These are phyloP conservation scores for Penicillium decumbens DNA, from an alignment of 2,329 filamentous ascomycete species.

Conservation along the genomic window DNA sequence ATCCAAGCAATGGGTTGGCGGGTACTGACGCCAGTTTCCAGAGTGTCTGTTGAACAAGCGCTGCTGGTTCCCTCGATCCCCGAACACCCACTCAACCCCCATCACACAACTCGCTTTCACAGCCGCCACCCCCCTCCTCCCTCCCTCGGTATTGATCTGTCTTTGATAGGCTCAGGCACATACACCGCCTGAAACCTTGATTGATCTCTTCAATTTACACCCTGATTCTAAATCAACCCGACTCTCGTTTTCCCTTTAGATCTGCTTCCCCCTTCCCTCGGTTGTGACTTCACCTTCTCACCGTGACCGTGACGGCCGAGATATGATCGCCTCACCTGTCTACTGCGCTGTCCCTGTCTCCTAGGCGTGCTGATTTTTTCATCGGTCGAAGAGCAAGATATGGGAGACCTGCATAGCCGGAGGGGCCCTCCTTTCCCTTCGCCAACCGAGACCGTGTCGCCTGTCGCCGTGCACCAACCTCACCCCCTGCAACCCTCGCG, in stretches of 20 bases:
- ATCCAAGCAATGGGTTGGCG: conserved; percentile 23
- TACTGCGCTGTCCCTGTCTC: conserved; percentile 30
- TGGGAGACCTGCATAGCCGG: conserved; percentile 37
- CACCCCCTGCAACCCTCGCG: conserved; percentile 25
- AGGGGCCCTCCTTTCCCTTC: conserved; percentile 40
- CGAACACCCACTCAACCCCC: conserved; percentile 5
- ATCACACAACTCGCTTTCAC: not conserved
- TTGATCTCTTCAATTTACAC: conserved; percentile 9
- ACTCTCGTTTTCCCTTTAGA: conserved; percentile 1
- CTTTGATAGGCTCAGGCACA: not conserved
- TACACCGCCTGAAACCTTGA: conserved; percentile 18
- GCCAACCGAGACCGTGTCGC: conserved; percentile 35
- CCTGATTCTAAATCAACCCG: conserved; percentile 12
- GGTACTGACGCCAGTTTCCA: conserved; percentile 23
- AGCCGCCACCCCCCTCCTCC: not conserved
- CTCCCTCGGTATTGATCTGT: not conserved
- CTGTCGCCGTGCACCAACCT: conserved; percentile 26
- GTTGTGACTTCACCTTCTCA: conserved; percentile 3
- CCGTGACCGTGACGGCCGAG: conserved; percentile 28
- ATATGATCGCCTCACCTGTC: conserved; percentile 31
- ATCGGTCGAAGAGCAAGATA: conserved; percentile 32
- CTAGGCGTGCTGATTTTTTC: conserved; percentile 32
- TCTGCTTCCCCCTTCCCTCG: conserved; percentile 2
- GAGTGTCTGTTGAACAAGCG: conserved; percentile 2
- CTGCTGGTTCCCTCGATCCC: conserved; percentile 13